Evolutionary conservation across 495 filamentous ascomycete genomes (phyloP).

Genomic region (Geopyxis carbonaria): DNA sequence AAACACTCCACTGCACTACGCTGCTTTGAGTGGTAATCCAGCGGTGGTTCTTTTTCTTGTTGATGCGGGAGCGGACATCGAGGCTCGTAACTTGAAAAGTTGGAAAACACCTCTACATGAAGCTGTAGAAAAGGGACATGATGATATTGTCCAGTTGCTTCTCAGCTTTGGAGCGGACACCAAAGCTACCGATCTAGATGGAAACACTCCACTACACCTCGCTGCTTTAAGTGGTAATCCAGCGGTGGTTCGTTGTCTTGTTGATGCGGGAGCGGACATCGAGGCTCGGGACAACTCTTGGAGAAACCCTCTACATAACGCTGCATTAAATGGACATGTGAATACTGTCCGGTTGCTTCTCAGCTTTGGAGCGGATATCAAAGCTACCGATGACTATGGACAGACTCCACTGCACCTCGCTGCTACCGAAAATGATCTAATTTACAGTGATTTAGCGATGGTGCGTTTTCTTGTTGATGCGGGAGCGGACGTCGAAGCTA

Average conservation of each 20-base stretch:
- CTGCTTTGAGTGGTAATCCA: background rate
- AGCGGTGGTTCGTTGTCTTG: background rate
- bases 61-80: background rate
- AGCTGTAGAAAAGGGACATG: background rate
- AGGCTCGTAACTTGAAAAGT: background rate
- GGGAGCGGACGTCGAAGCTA: background rate
- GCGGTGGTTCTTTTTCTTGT: background rate
- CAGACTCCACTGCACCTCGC: conserved; percentile 1
- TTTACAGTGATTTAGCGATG: too few species aligned
- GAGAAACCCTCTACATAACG: background rate
- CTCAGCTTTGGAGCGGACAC: background rate
- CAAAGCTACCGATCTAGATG: background rate
- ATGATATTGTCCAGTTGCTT: background rate
- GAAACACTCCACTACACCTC: conserved; percentile 2
- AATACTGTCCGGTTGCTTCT: conserved; percentile 1
- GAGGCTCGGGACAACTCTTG: background rate
- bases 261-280: background rate
- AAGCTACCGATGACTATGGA: too few species aligned
- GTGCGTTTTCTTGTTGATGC: background rate
- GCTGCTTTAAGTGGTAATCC: background rate
- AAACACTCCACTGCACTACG: background rate
- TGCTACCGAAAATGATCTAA: background rate
- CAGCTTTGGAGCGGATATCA: background rate
- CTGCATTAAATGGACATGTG: background rate
- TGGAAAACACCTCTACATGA: background rate